These are phyloP conservation scores for Tulasnella sp. DNA, from an alignment of 768 basidiomycete genomes.

Conservation along the genomic window DNA sequence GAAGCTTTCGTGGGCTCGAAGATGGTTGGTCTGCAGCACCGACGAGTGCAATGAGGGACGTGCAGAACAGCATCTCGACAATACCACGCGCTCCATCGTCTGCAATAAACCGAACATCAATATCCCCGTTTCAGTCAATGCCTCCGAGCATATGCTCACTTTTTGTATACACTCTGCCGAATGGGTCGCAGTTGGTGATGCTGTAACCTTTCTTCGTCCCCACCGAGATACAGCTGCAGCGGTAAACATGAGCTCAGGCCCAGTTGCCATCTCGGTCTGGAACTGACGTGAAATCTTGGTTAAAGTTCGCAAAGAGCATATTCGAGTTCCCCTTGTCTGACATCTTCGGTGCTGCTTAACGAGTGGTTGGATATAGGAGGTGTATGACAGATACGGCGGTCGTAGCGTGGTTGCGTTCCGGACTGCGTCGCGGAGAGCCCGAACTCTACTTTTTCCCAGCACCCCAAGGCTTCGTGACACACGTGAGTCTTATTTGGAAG, in stretches of 20 bases:
- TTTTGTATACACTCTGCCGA: conserved; percentile 89
- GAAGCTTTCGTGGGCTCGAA: conserved; percentile 83
- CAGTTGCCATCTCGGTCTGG: neutral
- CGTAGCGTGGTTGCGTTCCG: conserved; percentile 1
- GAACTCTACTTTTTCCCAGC: neutral
- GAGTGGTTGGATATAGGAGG: conserved; percentile 4
- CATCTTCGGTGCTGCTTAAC: neutral
- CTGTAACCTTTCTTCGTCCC: conserved; percentile 93
- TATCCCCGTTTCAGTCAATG: neutral
- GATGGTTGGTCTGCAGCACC: conserved; percentile 89
- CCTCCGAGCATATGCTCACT: conserved; percentile 44
- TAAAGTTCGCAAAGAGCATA: conserved; percentile 88
- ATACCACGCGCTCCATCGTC: conserved; percentile 92
- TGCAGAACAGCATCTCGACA: conserved; percentile 99
- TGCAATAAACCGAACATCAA: conserved; percentile 21
- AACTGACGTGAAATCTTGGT: conserved; percentile 89
- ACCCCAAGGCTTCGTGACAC: neutral
- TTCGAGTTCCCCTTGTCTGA: conserved; percentile 23
- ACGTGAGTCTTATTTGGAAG: neutral
- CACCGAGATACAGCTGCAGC: conserved; percentile 68
- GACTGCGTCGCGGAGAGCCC: neutral
- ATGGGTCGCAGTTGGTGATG: conserved; percentile 97
- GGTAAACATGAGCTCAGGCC: neutral
- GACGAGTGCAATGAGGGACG: conserved; percentile 91
- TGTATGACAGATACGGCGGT: neutral